Evolutionary conservation across 768 basidiomycete genomes (phyloP).

Genomic region (Podaxis carcinomalis): DNA sequence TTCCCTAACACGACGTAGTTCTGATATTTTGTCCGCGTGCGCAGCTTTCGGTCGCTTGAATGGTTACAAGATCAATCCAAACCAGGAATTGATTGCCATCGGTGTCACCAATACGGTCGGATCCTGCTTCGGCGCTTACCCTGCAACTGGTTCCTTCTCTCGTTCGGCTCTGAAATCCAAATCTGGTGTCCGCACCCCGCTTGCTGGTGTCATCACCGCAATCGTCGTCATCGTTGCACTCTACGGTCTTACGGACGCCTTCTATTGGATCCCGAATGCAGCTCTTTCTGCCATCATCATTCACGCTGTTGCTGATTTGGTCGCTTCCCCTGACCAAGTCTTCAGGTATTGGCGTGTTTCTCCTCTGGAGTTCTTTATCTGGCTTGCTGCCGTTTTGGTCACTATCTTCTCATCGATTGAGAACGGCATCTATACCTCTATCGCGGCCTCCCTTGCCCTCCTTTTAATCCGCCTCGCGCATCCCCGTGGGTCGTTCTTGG

Average conservation of each 20-base stretch:
- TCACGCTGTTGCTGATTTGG: slow-evolving; percentile 85
- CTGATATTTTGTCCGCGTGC: not conserved
- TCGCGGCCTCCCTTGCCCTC: slow-evolving; percentile 72
- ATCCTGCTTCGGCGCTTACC: slow-evolving; percentile 87
- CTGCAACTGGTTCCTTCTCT: slow-evolving; percentile 97
- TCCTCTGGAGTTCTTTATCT: slow-evolving; percentile 90
- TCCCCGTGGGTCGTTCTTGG: slow-evolving; percentile 89
- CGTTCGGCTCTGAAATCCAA: slow-evolving; percentile 96
- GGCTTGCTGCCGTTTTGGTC: slow-evolving; percentile 80
- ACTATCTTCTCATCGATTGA: slow-evolving; percentile 95
- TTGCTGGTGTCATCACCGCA: slow-evolving; percentile 81
- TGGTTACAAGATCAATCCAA: slow-evolving; percentile 89
- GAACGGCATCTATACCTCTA: slow-evolving; percentile 86
- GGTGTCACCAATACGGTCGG: slow-evolving; percentile 95
- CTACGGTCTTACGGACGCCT: slow-evolving; percentile 90
- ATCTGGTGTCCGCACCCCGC: slow-evolving; percentile 95
- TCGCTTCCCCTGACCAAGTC: slow-evolving; percentile 77
- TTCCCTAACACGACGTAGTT: not conserved
- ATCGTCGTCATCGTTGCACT: slow-evolving; percentile 89
- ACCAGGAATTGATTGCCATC: slow-evolving; percentile 95
- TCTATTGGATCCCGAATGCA: slow-evolving; percentile 84
- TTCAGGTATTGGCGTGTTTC: slow-evolving; percentile 93
- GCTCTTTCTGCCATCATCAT: slow-evolving; percentile 93
- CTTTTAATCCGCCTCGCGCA: slow-evolving; percentile 84
- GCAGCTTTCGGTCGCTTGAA: slow-evolving; percentile 92